Evolutionary conservation across 2,329 filamentous ascomycete species (phyloP).

Genomic region (Zymoseptoria passerinii): DNA sequence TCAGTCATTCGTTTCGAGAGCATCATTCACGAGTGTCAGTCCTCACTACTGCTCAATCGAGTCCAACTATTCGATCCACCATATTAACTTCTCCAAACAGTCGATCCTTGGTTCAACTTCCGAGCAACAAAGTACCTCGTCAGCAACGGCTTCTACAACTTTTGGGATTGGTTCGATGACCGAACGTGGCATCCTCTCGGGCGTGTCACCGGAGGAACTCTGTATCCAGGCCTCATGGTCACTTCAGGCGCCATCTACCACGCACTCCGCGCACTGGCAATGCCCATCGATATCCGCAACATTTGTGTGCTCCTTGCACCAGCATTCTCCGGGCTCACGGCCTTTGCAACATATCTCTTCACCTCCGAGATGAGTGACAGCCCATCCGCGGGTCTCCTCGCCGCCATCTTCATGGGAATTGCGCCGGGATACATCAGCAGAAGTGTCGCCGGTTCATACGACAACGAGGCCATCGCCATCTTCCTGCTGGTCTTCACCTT

Average conservation of each 20-base stretch:
- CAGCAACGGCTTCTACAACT: constrained; percentile 93
- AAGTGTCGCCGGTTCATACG: constrained; percentile 95
- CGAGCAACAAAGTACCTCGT: constrained; percentile 96
- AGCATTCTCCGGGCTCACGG: constrained; percentile 87
- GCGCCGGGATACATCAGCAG: constrained; percentile 94
- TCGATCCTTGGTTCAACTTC: constrained; percentile 99
- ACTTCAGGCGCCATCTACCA: constrained; percentile 97
- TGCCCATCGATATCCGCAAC: constrained; percentile 97
- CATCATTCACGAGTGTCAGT: constrained; percentile 98
- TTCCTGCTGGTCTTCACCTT: constrained; percentile 98
- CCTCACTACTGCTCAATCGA: constrained; percentile 1
- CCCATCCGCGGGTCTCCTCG: constrained; percentile 86
- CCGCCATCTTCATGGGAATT: constrained; percentile 95
- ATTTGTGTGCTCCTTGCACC: constrained; percentile 95
- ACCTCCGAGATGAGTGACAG: constrained; percentile 97
- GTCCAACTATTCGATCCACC: constrained; percentile 8
- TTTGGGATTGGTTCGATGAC: constrained; percentile 99
- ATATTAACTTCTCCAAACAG: constrained; percentile 40
- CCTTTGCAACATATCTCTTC: constrained; percentile 85
- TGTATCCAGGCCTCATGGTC: constrained; percentile 98
- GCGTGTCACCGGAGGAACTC: constrained; percentile 95
- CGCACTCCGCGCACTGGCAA: constrained; percentile 72
- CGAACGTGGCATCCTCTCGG: constrained; percentile 98
- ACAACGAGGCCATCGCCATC: constrained; percentile 99
- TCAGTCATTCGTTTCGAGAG: constrained; percentile 98